Conservation (phyloP, 2,329 filamentous ascomycete species). For the Hypocreales sp. region DNA sequence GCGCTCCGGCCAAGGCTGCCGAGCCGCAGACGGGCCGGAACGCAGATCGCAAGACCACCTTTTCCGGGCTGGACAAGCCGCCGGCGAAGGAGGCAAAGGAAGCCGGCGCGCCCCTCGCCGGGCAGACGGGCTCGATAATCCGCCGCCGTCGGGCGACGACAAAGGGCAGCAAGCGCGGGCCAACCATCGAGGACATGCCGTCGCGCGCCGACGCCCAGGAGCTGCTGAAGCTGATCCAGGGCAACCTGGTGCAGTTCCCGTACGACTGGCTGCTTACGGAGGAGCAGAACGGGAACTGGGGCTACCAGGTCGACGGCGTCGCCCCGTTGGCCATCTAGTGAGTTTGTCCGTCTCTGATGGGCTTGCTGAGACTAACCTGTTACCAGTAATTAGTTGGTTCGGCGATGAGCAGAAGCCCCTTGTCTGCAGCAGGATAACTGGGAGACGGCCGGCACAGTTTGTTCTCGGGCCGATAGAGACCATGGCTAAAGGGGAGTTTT, state of each 20-base stretch:
- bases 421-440: too few relatives aligned
- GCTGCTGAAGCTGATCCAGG: conserved; percentile 68
- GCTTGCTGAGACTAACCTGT: too few relatives aligned
- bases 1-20: conserved; percentile 13
- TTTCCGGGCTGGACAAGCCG: conserved; percentile 36
- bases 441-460: too few relatives aligned
- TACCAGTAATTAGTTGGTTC: too few relatives aligned
- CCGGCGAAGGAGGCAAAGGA: conserved; percentile 19
- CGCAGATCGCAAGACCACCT: conserved; percentile 37
- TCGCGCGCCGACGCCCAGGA: conserved; percentile 64
- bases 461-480: too few relatives aligned
- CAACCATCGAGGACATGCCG: conserved; percentile 61
- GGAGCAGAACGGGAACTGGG: conserved; percentile 87
- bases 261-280: conserved; percentile 92
- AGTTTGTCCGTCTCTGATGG: conserved; percentile 22
- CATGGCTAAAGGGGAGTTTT: too few relatives aligned
- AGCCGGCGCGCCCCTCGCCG: conserved; percentile 14
- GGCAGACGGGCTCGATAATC: conserved; percentile 33
- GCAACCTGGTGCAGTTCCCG: conserved; percentile 79
- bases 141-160: conserved; percentile 55
- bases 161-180: conserved; percentile 48
- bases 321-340: conserved; percentile 96
- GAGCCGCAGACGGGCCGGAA: conserved; percentile 22
- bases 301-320: conserved; percentile 91
- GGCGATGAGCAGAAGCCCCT: too few relatives aligned